phyloP scores from a whole-genome alignment of 345 rosid genomes.

The Melastoma malabathricum region DNA sequence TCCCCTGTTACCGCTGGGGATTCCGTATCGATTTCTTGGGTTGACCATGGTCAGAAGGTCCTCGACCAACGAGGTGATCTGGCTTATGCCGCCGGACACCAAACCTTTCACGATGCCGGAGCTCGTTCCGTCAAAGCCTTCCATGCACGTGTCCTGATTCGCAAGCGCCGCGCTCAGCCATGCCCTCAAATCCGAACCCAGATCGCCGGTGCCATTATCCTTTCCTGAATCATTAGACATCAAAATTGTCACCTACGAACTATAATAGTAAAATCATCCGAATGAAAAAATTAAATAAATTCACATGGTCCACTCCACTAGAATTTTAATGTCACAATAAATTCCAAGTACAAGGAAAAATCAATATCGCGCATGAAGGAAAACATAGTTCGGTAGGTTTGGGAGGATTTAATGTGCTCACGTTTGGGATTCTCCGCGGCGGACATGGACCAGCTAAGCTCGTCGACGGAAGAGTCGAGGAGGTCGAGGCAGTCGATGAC shows the following conservation, averaged over 20 bases:
- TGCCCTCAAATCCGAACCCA: slow-evolving; percentile 52
- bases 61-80: slow-evolving; percentile 30
- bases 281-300: neutral
- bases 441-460: slow-evolving; percentile 14
- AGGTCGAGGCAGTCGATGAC: slow-evolving; percentile 16
- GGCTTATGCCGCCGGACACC: slow-evolving; percentile 38
- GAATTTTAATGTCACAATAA: neutral
- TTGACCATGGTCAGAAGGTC: slow-evolving; percentile 44
- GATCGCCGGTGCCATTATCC: slow-evolving; percentile 51
- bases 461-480: slow-evolving; percentile 14
- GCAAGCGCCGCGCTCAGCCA: slow-evolving; percentile 76
- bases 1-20: slow-evolving; percentile 1
- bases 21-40: slow-evolving; percentile 14
- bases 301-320: neutral
- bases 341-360: neutral
- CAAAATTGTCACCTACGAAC: neutral
- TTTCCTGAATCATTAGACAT: slow-evolving; percentile 26
- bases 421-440: slow-evolving; percentile 12
- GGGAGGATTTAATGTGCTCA: neutral
- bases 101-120: slow-evolving; percentile 28
- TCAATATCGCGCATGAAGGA: too few relatives aligned
- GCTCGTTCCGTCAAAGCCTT: slow-evolving; percentile 57
- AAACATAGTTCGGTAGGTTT: neutral
- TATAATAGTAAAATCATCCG: neutral
- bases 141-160: slow-evolving; percentile 70